These are phyloP conservation scores for Colletotrichum kahawae DNA, from an alignment of 2,329 filamentous ascomycete genomes.

Conservation along the genomic window DNA sequence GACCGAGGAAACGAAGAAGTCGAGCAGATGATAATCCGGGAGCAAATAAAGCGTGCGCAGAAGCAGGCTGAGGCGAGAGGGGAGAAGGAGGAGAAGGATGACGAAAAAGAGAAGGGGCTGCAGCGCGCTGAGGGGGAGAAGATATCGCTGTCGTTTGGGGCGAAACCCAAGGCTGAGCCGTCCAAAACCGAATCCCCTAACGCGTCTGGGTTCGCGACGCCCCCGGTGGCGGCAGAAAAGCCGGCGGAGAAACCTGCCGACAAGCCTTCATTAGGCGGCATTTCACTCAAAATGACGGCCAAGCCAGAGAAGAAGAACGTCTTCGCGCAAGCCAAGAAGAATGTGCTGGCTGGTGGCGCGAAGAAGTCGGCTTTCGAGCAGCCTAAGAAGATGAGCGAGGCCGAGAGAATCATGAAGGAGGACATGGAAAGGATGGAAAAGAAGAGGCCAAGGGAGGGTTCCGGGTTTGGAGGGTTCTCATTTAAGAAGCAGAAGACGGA, in stretches of 20 bases:
- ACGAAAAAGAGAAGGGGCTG: slow-evolving; percentile 49
- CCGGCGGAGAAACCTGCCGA: slow-evolving; percentile 19
- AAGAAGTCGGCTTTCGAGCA: slow-evolving; percentile 68
- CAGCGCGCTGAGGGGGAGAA: slow-evolving; percentile 76
- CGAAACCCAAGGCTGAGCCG: slow-evolving; percentile 35
- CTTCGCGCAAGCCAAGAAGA: slow-evolving; percentile 72
- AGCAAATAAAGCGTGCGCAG: slow-evolving; percentile 81
- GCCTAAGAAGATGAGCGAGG: slow-evolving; percentile 86
- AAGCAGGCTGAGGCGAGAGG: slow-evolving; percentile 57
- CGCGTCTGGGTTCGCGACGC: slow-evolving; percentile 19
- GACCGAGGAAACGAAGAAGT: slow-evolving; percentile 91
- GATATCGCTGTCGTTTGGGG: slow-evolving; percentile 72
- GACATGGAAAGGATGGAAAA: slow-evolving; percentile 78
- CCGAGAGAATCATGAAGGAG: slow-evolving; percentile 87
- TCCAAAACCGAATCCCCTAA: slow-evolving; percentile 14
- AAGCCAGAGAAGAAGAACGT: slow-evolving; percentile 79
- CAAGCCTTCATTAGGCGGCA: slow-evolving; percentile 25
- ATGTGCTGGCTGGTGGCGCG: slow-evolving; percentile 62
- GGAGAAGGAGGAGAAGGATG: slow-evolving; percentile 43
- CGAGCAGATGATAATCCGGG: slow-evolving; percentile 81
- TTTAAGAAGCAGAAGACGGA: slow-evolving; percentile 57
- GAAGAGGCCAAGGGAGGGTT: slow-evolving; percentile 62
- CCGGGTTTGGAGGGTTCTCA: slow-evolving; percentile 49
- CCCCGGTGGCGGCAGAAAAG: slow-evolving; percentile 21
- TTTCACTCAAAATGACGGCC: slow-evolving; percentile 70